These are phyloP conservation scores for Dichomitus squalens DNA, from an alignment of 1,284 basidiomycete species.

Conservation along the genomic window DNA sequence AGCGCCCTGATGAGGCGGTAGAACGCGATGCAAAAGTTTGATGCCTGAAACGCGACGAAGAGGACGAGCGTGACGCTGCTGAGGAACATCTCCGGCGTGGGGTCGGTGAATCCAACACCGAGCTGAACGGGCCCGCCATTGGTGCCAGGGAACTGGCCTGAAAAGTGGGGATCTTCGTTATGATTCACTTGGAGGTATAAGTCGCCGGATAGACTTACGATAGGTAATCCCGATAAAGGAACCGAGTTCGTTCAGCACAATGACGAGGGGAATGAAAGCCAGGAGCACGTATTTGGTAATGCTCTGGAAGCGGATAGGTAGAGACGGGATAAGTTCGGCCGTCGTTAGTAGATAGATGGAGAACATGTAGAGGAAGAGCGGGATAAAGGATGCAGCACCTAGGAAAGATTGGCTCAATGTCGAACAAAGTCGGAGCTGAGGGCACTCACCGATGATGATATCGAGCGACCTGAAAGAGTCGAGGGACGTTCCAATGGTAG, in stretches of 20 bases:
- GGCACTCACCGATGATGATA: conserved; percentile 46
- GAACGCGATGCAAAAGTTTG: conserved; percentile 58
- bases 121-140: conserved; percentile 26
- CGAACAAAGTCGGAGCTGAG: no score
- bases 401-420: not conserved
- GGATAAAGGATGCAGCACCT: conserved; percentile 59
- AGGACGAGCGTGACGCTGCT: conserved; percentile 60
- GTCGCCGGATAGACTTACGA: conserved; percentile 41
- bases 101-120: conserved; percentile 45
- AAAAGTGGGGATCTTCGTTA: not conserved
- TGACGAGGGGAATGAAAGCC: conserved; percentile 55
- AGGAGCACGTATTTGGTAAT: conserved; percentile 49
- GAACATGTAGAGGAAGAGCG: conserved; percentile 56
- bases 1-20: conserved; percentile 56
- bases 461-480: conserved; percentile 43
- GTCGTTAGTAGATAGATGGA: conserved; percentile 57
- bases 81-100: conserved; percentile 51
- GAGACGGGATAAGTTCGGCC: conserved; percentile 48
- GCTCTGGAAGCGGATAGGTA: conserved; percentile 53
- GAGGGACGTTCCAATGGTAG: conserved; percentile 46
- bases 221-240: conserved; percentile 66
- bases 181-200: not conserved
- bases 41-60: conserved; percentile 55
- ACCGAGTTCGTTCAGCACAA: conserved; percentile 57
- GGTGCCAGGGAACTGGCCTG: conserved; percentile 14